phyloP scores from a whole-genome alignment of 371 early-diverging fungal genomes.

The Mucor lusitanicus region DNA sequence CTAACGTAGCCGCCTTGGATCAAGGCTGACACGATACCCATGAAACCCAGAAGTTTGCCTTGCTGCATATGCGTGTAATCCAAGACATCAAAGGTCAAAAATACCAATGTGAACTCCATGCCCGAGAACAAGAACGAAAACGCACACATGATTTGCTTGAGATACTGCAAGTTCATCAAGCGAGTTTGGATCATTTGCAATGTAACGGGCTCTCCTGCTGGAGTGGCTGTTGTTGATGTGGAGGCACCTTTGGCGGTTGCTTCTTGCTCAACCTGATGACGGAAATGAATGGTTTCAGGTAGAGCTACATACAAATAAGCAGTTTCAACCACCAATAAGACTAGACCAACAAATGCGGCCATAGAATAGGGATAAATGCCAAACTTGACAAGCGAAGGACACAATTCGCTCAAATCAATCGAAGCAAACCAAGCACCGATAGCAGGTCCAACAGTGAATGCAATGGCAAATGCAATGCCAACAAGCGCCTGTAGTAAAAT shows the following conservation, averaged over 20 bases:
- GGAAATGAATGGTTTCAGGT: slow-evolving; percentile 75
- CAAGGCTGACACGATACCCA: slow-evolving; percentile 86
- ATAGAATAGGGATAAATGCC: slow-evolving; percentile 78
- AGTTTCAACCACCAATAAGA: slow-evolving; percentile 79
- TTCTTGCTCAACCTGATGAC: slow-evolving; percentile 5
- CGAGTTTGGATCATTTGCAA: slow-evolving; percentile 23
- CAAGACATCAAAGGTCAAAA: slow-evolving; percentile 91
- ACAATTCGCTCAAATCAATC: slow-evolving; percentile 58
- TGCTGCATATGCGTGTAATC: slow-evolving; percentile 87
- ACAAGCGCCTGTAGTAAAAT: slow-evolving; percentile 75
- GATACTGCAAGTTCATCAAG: slow-evolving; percentile 45
- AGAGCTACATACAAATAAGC: slow-evolving; percentile 69
- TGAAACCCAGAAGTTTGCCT: slow-evolving; percentile 84
- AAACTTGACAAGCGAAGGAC: slow-evolving; percentile 55
- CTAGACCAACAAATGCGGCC: slow-evolving; percentile 85
- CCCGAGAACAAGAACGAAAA: slow-evolving; percentile 94
- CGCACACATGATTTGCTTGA: slow-evolving; percentile 78
- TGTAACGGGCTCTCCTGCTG: not conserved
- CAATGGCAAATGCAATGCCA: slow-evolving; percentile 95
- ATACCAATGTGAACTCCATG: slow-evolving; percentile 97
- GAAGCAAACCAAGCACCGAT: slow-evolving; percentile 91
- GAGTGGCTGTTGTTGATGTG: not conserved
- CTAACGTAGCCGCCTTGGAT: slow-evolving; percentile 95
- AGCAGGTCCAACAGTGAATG: slow-evolving; percentile 95
- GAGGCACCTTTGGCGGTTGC: not conserved